Conservation (phyloP, 192 early-diverging fungal species). For the Linnemannia schmuckeri region DNA sequence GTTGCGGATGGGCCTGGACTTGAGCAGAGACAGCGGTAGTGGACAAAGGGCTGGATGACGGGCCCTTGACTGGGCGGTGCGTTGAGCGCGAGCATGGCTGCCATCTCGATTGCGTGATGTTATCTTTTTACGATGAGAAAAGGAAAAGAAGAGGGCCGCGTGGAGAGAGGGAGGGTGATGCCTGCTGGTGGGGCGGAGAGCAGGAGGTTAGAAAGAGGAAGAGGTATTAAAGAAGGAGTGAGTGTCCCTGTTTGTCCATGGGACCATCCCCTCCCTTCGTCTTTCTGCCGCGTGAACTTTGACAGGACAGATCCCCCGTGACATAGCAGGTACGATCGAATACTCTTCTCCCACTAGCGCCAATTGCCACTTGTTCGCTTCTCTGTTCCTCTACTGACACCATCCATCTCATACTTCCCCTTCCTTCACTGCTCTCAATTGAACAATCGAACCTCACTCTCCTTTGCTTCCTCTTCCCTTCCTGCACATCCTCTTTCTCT, state of each 20-base stretch:
- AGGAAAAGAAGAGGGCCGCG: background rate
- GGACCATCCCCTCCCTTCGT: background rate
- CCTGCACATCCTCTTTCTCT: background rate
- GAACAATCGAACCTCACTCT: background rate
- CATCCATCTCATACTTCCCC: background rate
- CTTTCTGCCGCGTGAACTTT: background rate
- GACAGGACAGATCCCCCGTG: background rate
- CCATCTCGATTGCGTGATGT: background rate
- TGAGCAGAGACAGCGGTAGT: conserved; percentile 53
- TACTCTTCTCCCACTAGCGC: background rate
- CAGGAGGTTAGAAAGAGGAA: background rate
- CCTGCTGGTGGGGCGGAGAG: background rate
- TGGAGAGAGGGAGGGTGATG: background rate
- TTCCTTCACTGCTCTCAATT: background rate
- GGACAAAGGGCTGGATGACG: conserved; percentile 36
- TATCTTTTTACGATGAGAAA: background rate
- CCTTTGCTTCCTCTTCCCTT: background rate
- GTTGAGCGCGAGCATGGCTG: conserved; percentile 42
- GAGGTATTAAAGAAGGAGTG: too few relatives aligned
- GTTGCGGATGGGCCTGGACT: conserved; percentile 26
- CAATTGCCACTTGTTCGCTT: background rate
- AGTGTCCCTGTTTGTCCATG: too few relatives aligned
- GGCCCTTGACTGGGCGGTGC: conserved; percentile 45
- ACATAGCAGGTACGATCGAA: background rate
- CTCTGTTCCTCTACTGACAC: background rate